A percentile compares a stretch with the other conserved stretches of the same genome.
phyloP scores from a whole-genome alignment of 2,329 filamentous ascomycete genomes.

The Sclerotiophoma versabilis region DNA sequence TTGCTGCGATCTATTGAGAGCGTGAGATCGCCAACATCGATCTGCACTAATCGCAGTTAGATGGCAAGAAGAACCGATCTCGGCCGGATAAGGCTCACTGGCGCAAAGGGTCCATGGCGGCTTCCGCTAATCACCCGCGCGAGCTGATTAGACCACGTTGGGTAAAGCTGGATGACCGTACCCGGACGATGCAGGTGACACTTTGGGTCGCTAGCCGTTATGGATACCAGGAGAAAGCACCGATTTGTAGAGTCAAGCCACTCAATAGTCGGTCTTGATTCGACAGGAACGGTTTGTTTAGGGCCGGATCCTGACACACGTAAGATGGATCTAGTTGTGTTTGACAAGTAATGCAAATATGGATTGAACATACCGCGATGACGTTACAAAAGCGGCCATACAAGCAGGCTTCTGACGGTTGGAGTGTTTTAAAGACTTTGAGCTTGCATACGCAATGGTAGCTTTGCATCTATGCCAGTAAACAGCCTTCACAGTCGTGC shows the following conservation, averaged over 20 bases:
- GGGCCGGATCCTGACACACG: constrained; percentile 11
- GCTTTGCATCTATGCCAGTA: background rate
- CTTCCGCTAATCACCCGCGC: constrained; percentile 6
- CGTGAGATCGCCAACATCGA: constrained; percentile 8
- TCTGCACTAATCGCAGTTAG: constrained; percentile 1
- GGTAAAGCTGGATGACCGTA: background rate
- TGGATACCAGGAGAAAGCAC: constrained; percentile 1
- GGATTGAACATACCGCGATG: background rate
- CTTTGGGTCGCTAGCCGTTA: constrained; percentile 6
- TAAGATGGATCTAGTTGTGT: background rate
- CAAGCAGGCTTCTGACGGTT: background rate
- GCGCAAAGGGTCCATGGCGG: constrained; percentile 10
- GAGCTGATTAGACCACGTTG: background rate
- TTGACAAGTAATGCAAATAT: background rate
- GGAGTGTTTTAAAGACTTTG: background rate
- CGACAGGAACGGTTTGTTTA: background rate
- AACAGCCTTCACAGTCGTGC: background rate
- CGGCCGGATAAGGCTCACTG: constrained; percentile 7
- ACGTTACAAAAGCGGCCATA: background rate
- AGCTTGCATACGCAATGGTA: background rate
- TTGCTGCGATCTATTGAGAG: constrained; percentile 8
- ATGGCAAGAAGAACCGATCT: constrained; percentile 8
- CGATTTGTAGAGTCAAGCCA: constrained; percentile 4
- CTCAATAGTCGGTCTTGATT: background rate
- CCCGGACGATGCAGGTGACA: background rate